These are phyloP conservation scores for Fusarium caatingaense DNA, from an alignment of 2,329 filamentous ascomycete genomes.

Conservation along the genomic window DNA sequence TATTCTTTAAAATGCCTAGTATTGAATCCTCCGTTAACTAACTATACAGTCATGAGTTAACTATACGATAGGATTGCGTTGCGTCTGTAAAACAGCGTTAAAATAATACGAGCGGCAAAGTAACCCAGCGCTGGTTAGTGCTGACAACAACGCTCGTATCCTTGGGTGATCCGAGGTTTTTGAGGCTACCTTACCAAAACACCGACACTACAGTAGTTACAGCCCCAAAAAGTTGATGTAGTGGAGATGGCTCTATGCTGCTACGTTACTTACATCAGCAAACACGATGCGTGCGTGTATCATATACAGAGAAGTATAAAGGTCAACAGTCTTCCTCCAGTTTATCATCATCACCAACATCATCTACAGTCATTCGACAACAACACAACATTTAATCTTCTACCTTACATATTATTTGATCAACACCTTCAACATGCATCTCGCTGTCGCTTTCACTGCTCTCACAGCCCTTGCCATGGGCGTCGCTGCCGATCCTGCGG, in stretches of 20 bases:
- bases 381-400: not conserved
- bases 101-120: not conserved
- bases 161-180: not conserved
- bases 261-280: not conserved
- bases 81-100: not conserved
- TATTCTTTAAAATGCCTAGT: no score
- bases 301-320: not conserved
- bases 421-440: conserved; percentile 9
- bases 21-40: not conserved
- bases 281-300: not conserved
- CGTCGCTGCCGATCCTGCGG: not conserved
- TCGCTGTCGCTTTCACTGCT: conserved; percentile 3
- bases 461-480: conserved; percentile 13
- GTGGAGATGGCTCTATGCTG: no score
- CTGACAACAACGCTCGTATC: conserved; percentile 12
- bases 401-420: not conserved
- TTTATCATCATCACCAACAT: not conserved
- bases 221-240: not conserved
- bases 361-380: not conserved
- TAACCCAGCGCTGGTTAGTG: not conserved
- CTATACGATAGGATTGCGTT: not conserved
- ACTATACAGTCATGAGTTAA: not conserved
- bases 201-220: no score
- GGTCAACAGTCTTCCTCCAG: not conserved
- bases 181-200: not conserved